A percentile compares a stretch with the other conserved stretches of the same genome.
These are phyloP conservation scores for Mallotus japonicus DNA, from an alignment of 441 rosid genomes.

Conservation along the genomic window DNA sequence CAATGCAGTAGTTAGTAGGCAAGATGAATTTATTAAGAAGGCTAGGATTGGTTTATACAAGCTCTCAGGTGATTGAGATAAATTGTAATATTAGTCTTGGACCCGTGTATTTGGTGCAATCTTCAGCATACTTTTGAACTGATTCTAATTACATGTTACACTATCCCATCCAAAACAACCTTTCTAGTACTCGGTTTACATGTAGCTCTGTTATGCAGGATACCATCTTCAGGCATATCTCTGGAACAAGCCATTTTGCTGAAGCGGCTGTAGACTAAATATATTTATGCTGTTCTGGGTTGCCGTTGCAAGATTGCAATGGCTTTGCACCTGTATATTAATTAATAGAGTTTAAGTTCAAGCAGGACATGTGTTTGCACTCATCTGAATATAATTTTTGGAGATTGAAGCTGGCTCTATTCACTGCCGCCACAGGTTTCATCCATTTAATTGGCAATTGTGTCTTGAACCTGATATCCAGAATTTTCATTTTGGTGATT, in stretches of 20 bases:
- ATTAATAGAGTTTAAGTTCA: background rate
- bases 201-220: slow-evolving; percentile 8
- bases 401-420: background rate
- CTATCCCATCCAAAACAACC: too few relatives aligned
- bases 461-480: background rate
- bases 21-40: background rate
- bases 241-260: background rate
- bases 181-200: too few relatives aligned
- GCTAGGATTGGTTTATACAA: background rate
- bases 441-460: background rate
- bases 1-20: too few relatives aligned
- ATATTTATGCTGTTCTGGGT: background rate
- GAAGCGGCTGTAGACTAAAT: background rate
- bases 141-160: too few relatives aligned
- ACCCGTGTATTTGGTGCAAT: too few relatives aligned
- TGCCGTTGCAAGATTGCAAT: background rate
- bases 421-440: background rate
- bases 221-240: background rate
- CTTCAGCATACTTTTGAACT: too few relatives aligned
- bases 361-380: background rate
- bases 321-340: background rate
- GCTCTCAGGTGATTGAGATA: background rate
- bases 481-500: background rate
- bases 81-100: background rate
- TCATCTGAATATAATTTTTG: background rate